Evolutionary conservation across 768 basidiomycete species (phyloP).

Genomic region (Panaeolus cyanescens): DNA sequence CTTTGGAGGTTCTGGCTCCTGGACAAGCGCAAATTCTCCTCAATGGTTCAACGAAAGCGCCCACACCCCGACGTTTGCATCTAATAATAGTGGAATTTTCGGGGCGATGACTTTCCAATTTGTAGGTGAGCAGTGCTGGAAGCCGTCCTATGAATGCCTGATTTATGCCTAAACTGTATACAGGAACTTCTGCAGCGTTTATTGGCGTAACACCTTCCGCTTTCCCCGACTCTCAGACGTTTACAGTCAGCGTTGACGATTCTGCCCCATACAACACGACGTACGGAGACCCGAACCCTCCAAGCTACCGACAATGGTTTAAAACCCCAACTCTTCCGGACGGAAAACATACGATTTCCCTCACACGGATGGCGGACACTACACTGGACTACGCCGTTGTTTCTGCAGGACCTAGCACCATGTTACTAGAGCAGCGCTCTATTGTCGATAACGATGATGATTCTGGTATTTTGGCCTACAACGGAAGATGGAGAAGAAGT

Average conservation of each 20-base stretch:
- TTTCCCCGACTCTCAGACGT: constrained; percentile 14
- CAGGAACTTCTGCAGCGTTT: constrained; percentile 26
- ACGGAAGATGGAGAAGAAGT: constrained; percentile 15
- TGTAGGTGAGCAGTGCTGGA: constrained; percentile 12
- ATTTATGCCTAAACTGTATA: not conserved
- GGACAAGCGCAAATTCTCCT: constrained; percentile 12
- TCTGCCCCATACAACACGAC: constrained; percentile 15
- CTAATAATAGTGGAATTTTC: constrained; percentile 6
- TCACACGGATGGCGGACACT: constrained; percentile 21
- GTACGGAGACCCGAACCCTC: constrained; percentile 25
- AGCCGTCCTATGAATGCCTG: not conserved
- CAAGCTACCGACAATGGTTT: constrained; percentile 27
- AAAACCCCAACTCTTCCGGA: constrained; percentile 24
- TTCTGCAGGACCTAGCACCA: constrained; percentile 20
- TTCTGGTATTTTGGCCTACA: constrained; percentile 10
- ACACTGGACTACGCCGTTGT: constrained; percentile 26
- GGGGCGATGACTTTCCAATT: constrained; percentile 18
- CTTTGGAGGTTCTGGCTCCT: constrained; percentile 12
- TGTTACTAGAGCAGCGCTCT: constrained; percentile 15
- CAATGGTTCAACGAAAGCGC: constrained; percentile 21
- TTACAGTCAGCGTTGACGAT: constrained; percentile 25
- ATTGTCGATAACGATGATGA: constrained; percentile 25
- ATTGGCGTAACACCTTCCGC: constrained; percentile 22
- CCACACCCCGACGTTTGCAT: constrained; percentile 14
- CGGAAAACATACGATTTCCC: constrained; percentile 21